A percentile compares a stretch with the other conserved stretches of the same genome.
phyloP scores from a whole-genome alignment of 306 rosid species.

The Trifolium repens region DNA sequence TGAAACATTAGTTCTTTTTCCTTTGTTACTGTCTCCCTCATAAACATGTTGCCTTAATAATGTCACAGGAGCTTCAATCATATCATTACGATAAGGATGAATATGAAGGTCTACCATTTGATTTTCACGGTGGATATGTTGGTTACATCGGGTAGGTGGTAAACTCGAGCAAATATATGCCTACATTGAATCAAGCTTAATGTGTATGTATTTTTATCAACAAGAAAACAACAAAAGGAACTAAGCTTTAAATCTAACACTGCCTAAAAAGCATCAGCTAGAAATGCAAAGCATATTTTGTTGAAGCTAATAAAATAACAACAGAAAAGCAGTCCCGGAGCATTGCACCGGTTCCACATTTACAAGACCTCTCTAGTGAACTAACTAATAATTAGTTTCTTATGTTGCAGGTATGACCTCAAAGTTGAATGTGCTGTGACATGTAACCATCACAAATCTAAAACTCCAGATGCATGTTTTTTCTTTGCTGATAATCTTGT shows the following conservation, averaged over 20 bases:
- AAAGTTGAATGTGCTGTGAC: conserved; percentile 83
- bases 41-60: conserved; percentile 39
- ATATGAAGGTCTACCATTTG: conserved; percentile 85
- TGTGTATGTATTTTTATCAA: conserved; percentile 9
- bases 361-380: conserved; percentile 28
- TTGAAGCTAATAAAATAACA: conserved; percentile 4
- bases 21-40: conserved; percentile 13
- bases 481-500: conserved; percentile 91
- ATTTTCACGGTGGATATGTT: conserved; percentile 92
- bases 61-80: conserved; percentile 79
- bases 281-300: neutral
- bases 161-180: conserved; percentile 36
- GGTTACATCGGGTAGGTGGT: conserved; percentile 94
- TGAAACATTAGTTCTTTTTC: neutral
- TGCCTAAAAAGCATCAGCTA: neutral
- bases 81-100: conserved; percentile 68
- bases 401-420: conserved; percentile 81
- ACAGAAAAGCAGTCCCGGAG: neutral
- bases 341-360: neutral
- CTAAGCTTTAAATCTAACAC: neutral
- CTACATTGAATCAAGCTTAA: conserved; percentile 23
- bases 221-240: neutral
- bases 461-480: conserved; percentile 93
- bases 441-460: conserved; percentile 74
- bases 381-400: conserved; percentile 37